Evolutionary conservation across 306 rosid species (phyloP), one percentile per base, ranked within the genome.

Genomic region (Ziziphus jujuba): DNA sequence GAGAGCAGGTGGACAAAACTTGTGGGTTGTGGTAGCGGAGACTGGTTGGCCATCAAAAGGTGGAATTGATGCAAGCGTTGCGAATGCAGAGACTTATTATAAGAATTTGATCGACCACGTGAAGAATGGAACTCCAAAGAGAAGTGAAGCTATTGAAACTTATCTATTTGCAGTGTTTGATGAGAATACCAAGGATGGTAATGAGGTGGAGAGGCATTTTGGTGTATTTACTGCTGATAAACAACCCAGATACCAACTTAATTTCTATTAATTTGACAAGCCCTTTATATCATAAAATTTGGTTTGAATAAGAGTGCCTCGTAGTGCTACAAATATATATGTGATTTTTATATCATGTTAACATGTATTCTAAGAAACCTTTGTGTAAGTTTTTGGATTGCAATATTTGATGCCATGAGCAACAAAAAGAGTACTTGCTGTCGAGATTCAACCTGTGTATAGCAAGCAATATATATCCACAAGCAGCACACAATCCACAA

Each of bases 41-140:
- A 91, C 76, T 11, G 89, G 97, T 5, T 90, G 95, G 95, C 95
- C 92, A 14, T 85, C 89, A 0, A 44, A 6, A 6, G 90, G 89
- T 34, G 72, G 82, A 52, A 10, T 1, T 19, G 78, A 57, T 1
- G 86, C 90, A 0, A 45, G 73, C 1, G 0, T 5, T 2, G 57
- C 64, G 0, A 87, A 84, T 67, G 95, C 88, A 15, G 64, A 34
- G 1, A 70, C 72, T 1, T 90, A 84, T 48, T 74, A 85, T 15
- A 31, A 6, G 12, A 87, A 87, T 52, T 56, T 90, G 84, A 84
- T 90, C n/a, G 40, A 5, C 7, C 88, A 79, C 36, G 84, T 44
- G 1, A 75, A 40, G 22, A 44, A 47, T 49, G 95, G 90, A 48
- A 84, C 87, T 34, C 85, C 85, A 0, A 63, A 53, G 56, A 62